Evolutionary conservation across 208 protist species (phyloP).

Genomic region (Crithidia expoeki): DNA sequence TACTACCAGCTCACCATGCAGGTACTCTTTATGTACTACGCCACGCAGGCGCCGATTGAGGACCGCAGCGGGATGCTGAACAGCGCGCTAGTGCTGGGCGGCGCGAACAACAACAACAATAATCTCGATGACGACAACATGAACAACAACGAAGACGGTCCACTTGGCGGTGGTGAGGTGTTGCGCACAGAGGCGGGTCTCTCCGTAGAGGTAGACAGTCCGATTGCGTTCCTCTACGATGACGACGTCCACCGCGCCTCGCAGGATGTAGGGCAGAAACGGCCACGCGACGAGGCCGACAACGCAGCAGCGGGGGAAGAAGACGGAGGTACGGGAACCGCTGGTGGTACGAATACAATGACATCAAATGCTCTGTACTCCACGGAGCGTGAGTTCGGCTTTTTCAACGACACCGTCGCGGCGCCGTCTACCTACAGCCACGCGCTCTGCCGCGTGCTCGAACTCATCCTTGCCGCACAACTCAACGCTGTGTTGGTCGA

Average conservation of each 20-base stretch:
- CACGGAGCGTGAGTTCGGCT: slow-evolving; percentile 33
- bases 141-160: slow-evolving; percentile 3
- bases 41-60: slow-evolving; percentile 61
- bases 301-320: slow-evolving; percentile 10
- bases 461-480: slow-evolving; percentile 40
- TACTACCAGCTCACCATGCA: slow-evolving; percentile 76
- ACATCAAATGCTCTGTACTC: too few relatives aligned
- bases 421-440: slow-evolving; percentile 71
- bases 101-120: background rate
- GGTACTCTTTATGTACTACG: slow-evolving; percentile 71
- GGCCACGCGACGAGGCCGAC: slow-evolving; percentile 25
- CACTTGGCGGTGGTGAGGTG: slow-evolving; percentile 9
- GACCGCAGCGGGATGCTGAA: slow-evolving; percentile 40
- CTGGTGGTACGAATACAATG: too few relatives aligned
- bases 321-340: slow-evolving; percentile 15
- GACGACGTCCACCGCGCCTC: slow-evolving; percentile 32
- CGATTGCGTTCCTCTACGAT: slow-evolving; percentile 62
- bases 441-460: slow-evolving; percentile 69
- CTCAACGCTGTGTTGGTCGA: slow-evolving; percentile 54
- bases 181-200: slow-evolving; percentile 28
- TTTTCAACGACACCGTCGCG: slow-evolving; percentile 58
- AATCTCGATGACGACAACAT: slow-evolving; percentile 8
- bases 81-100: slow-evolving; percentile 16
- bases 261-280: slow-evolving; percentile 33
- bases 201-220: slow-evolving; percentile 66